A percentile compares a stretch with the other conserved stretches of the same genome.
Evolutionary conservation across 148 eudicot genomes (phyloP).

Genomic region (Vaccinium myrtillus): DNA sequence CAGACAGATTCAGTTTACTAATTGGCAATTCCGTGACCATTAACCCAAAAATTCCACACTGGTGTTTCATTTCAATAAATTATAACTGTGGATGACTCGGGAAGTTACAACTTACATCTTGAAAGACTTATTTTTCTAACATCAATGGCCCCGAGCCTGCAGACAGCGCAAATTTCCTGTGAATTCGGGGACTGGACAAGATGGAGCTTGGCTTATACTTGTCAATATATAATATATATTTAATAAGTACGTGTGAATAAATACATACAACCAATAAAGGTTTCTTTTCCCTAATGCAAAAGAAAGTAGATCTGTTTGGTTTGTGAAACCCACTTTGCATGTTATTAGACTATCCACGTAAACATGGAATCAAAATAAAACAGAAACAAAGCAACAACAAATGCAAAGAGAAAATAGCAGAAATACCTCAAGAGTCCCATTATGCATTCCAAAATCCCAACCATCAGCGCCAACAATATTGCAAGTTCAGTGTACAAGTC

Average conservation of each 20-base stretch:
- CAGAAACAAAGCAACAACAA: background rate
- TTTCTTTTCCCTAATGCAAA: background rate
- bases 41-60: background rate
- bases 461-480: conserved; percentile 89
- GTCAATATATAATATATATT: too few relatives aligned
- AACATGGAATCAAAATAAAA: background rate
- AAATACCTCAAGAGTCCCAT: conserved; percentile 93
- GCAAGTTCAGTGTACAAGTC: conserved; percentile 89
- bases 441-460: conserved; percentile 83
- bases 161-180: background rate
- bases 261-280: background rate
- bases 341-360: background rate
- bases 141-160: conserved; percentile 4
- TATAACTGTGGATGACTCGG: background rate
- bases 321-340: background rate
- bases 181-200: background rate
- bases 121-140: background rate
- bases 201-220: background rate
- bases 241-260: too few relatives aligned
- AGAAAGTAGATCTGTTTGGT: background rate
- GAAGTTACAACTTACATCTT: background rate
- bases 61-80: background rate
- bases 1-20: background rate
- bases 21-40: background rate
- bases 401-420: conserved; percentile 5